Base-by-base conservation (phyloP, 495 filamentous ascomycete species). In the Pyrenopolyporus hunteri region DNA sequence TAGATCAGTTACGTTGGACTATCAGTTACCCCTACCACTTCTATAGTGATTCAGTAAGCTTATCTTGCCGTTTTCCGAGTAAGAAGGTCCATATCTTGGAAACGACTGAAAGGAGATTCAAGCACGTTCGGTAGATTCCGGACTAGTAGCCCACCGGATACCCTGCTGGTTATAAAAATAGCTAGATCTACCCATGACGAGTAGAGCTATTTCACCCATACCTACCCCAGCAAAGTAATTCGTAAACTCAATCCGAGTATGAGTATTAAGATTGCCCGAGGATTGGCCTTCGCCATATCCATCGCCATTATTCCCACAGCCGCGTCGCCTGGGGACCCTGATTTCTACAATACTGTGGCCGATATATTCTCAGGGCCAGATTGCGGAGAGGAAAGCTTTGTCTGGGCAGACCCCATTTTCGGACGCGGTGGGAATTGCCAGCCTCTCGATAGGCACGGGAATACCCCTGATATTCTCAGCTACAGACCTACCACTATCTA, bases 391-490 rank as follows among this genome's bases (percentile, higher is more conserved):
- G 52, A 63, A 6, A 57, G 29, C 14, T 63, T 63, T 16, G 52
- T 63, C 17, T 63, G 59, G 59, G 52, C 52, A 3, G 59, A 63
- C 23, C 59, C 59, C 1, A 63, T 63, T n/a, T 63, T 63, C 19
- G 59, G 59, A 6, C 46, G 59, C 10, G 59, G 59, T 1, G 59
- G 59, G 9, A 57, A 20, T 14, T 63, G 59, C n/a, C 59, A 63
- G 26, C 59, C 59, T 37, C 59, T 63, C 10, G 59, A 63, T 26
- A 57, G 52, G 10, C 51, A 63, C 14, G 59, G 37, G 14, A 63
- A 63, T 39, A 63, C 59, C 25, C 59, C 59, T 14, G 59, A 63
- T 40, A 63, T 63, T 39, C 52, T 63, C 5, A 63, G 59, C 32
- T 63, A 63, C 14, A 63, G 16, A 39, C 23, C 59, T 22, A 57